phyloP scores from a whole-genome alignment of 305 asterid genomes.

The Solanum chacoense region DNA sequence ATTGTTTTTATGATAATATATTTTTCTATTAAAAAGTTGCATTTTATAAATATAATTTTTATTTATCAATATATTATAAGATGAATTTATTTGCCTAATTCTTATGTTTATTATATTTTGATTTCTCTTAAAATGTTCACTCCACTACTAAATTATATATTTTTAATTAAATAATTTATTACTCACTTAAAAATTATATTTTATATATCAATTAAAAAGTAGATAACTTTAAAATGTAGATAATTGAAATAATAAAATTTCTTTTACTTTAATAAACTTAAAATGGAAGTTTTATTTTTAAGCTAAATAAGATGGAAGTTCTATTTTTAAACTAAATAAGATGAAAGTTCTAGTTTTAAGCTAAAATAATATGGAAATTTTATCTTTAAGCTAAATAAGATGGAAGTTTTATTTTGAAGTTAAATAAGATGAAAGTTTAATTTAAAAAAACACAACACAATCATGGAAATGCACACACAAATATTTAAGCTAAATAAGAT shows the following conservation, averaged over 20 bases:
- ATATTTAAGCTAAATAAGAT: not conserved
- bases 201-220: not conserved
- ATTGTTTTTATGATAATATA: too few relatives aligned
- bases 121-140: not conserved
- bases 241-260: too few relatives aligned
- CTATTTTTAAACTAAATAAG: not conserved
- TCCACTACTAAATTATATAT: not conserved
- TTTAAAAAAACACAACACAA: not conserved
- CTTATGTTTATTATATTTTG: not conserved
- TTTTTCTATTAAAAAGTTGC: not conserved
- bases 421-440: not conserved
- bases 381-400: not conserved
- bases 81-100: not conserved
- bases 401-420: not conserved
- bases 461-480: not conserved
- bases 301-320: not conserved
- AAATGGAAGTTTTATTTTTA: not conserved
- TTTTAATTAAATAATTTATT: too few relatives aligned
- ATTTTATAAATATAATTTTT: too few relatives aligned
- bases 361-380: not conserved
- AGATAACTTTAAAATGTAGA: not conserved
- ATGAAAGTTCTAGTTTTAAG: not conserved
- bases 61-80: not conserved
- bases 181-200: not conserved
- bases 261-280: not conserved